Conservation (phyloP, 1,139 yeast genomes). For the Blastobotrys serpentis region DNA sequence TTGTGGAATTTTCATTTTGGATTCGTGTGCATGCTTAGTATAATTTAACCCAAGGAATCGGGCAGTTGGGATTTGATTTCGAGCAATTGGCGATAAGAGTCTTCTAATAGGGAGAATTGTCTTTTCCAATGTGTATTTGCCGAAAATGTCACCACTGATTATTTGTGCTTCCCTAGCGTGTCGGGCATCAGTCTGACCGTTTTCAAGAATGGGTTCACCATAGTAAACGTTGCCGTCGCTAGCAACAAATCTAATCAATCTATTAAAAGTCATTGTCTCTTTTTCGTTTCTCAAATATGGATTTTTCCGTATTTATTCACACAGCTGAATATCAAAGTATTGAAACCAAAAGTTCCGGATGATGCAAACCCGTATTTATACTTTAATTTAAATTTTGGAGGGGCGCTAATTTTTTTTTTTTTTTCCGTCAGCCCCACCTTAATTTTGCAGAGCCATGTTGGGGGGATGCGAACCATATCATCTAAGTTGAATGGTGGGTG, state of each 20-base stretch:
- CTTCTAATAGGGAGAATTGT: conserved; percentile 37
- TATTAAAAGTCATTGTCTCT: neutral
- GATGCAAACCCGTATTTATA: neutral
- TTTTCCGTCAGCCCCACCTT: neutral
- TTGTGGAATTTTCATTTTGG: conserved; percentile 39
- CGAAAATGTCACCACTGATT: conserved; percentile 45
- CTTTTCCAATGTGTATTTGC: conserved; percentile 41
- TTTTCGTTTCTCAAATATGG: neutral
- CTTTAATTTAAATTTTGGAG: neutral
- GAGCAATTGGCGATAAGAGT: conserved; percentile 44
- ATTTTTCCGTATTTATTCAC: too few species aligned
- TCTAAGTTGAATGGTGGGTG: neutral
- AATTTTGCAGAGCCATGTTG: neutral
- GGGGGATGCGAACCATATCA: too few species aligned
- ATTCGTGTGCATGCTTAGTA: conserved; percentile 32
- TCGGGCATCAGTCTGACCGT: conserved; percentile 35
- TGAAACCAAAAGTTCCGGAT: neutral
- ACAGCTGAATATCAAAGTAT: too few species aligned
- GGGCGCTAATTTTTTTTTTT: neutral
- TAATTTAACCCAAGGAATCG: conserved; percentile 41
- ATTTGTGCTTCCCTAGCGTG: conserved; percentile 31
- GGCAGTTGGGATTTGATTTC: conserved; percentile 41
- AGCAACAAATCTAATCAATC: conserved; percentile 41
- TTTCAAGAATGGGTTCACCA: conserved; percentile 47
- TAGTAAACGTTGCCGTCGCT: conserved; percentile 42